Evolutionary conservation across 2,329 filamentous ascomycete genomes (phyloP).

Genomic region (Fusarium citri): DNA sequence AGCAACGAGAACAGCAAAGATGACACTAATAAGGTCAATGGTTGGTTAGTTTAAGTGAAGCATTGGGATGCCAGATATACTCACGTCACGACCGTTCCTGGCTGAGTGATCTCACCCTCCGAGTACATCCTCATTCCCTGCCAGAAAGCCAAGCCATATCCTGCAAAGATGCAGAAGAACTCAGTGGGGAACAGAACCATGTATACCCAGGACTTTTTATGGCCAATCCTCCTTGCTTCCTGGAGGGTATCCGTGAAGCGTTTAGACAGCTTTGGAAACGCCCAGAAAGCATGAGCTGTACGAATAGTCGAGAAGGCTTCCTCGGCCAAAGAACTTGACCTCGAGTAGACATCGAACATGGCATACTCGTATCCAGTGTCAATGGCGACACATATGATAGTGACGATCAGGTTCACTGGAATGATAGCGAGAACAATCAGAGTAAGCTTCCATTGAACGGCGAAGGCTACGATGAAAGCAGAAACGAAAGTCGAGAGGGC

Average conservation of each 20-base stretch:
- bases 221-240: slow-evolving; percentile 53
- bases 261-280: slow-evolving; percentile 56
- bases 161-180: slow-evolving; percentile 61
- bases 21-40: slow-evolving; percentile 50
- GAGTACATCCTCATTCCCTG: slow-evolving; percentile 61
- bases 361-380: slow-evolving; percentile 57
- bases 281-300: slow-evolving; percentile 64
- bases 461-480: slow-evolving; percentile 56
- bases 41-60: background rate
- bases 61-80: slow-evolving; percentile 8
- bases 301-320: slow-evolving; percentile 62
- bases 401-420: slow-evolving; percentile 57
- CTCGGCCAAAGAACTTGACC: slow-evolving; percentile 60
- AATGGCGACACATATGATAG: slow-evolving; percentile 52
- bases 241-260: slow-evolving; percentile 58
- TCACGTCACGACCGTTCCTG: slow-evolving; percentile 61
- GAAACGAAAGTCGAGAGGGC: slow-evolving; percentile 55
- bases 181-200: slow-evolving; percentile 58
- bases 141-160: slow-evolving; percentile 64
- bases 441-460: slow-evolving; percentile 57
- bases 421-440: slow-evolving; percentile 60
- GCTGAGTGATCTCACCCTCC: slow-evolving; percentile 57
- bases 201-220: slow-evolving; percentile 58
- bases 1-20: slow-evolving; percentile 61
- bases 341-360: slow-evolving; percentile 58